Evolutionary conservation across 148 eudicot genomes (phyloP).

Genomic region (Dysphania ambrosioides): DNA sequence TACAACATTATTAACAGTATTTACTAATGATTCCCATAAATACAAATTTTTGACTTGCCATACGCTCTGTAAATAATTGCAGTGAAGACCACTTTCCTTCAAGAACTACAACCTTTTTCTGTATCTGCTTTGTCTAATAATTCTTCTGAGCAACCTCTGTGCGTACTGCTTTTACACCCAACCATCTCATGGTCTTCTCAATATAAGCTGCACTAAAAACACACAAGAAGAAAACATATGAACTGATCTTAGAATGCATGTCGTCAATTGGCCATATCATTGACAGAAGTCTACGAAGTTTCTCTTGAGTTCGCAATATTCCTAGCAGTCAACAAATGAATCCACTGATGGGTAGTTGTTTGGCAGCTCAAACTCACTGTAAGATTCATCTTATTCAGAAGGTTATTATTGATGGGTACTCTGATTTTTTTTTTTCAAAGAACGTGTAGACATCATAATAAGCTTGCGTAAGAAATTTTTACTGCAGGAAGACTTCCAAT

Average conservation of each 20-base stretch:
- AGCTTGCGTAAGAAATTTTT: too few species aligned
- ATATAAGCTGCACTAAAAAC: too few species aligned
- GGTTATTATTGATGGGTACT: conserved; percentile 38
- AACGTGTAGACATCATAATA: not conserved
- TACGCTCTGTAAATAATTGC: not conserved
- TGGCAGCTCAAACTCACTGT: conserved; percentile 25
- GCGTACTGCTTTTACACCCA: not conserved
- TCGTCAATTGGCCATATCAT: not conserved
- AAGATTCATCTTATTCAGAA: conserved; percentile 48
- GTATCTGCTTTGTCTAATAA: not conserved
- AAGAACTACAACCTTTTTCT: not conserved
- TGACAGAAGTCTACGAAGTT: not conserved
- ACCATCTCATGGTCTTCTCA: not conserved
- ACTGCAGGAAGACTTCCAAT: not conserved
- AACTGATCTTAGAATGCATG: not conserved
- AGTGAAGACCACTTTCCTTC: not conserved
- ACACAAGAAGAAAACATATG: too few species aligned
- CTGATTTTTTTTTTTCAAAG: not conserved
- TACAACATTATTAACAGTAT: too few species aligned
- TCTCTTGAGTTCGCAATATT: not conserved
- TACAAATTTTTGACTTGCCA: not conserved
- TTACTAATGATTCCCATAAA: not conserved
- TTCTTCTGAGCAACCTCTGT: not conserved
- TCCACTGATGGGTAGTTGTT: conserved; percentile 11
- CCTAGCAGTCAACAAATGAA: not conserved